A percentile compares a stretch with the other conserved stretches of the same genome.
Evolutionary conservation across 2,329 filamentous ascomycete species (phyloP).

Genomic region (Hirsutella thompsonii): DNA sequence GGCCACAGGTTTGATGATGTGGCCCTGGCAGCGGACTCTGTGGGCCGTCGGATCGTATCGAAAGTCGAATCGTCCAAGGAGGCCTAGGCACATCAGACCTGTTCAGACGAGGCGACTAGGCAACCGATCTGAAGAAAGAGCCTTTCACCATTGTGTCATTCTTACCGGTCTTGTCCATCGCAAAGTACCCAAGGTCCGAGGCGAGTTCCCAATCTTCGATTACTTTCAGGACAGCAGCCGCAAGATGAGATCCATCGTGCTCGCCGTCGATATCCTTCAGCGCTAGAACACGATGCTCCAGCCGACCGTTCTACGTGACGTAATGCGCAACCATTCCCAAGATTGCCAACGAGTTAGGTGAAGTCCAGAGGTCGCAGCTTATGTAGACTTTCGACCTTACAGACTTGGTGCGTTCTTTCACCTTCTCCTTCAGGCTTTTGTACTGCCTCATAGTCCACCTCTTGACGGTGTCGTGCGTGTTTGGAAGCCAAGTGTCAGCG

Average conservation of each 20-base stretch:
- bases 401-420: conserved; percentile 1
- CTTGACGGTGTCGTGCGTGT: conserved; percentile 1
- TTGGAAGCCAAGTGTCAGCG: background rate
- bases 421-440: background rate
- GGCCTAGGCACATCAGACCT: conserved; percentile 3
- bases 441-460: conserved; percentile 1
- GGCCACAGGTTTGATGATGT: background rate
- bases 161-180: conserved; percentile 4
- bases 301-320: conserved; percentile 1
- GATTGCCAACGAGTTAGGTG: conserved; percentile 1
- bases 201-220: conserved; percentile 4
- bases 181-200: conserved; percentile 4
- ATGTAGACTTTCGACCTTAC: background rate
- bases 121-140: conserved; percentile 2
- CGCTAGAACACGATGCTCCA: conserved; percentile 1
- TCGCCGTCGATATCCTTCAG: conserved; percentile 4
- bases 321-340: conserved; percentile 3
- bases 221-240: conserved; percentile 3
- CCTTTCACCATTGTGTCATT: conserved; percentile 4
- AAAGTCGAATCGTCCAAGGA: conserved; percentile 3
- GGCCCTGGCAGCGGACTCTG: conserved; percentile 2
- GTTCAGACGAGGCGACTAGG: conserved; percentile 1
- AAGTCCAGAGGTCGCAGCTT: conserved; percentile 1
- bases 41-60: conserved; percentile 3
- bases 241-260: conserved; percentile 3